Conservation (phyloP, 1,284 basidiomycete species). For the Melampsora allii-populina region DNA sequence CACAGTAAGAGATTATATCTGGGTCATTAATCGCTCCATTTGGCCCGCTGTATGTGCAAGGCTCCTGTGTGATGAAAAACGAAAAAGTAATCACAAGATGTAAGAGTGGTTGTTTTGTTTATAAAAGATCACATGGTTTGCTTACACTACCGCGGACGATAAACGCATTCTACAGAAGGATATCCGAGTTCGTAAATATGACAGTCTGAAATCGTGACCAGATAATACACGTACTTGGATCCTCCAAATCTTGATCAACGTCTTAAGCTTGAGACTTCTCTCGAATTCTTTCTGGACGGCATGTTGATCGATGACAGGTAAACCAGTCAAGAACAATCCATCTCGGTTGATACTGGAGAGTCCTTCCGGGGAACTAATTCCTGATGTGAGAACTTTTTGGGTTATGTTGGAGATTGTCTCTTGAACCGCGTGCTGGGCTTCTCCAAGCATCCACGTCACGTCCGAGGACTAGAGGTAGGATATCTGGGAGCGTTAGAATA, state of each 20-base stretch:
- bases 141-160: slow-evolving; percentile 33
- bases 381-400: slow-evolving; percentile 19
- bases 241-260: slow-evolving; percentile 38
- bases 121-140: not conserved
- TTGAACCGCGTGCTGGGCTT: slow-evolving; percentile 37
- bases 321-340: slow-evolving; percentile 34
- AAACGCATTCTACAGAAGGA: slow-evolving; percentile 25
- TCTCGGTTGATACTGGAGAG: slow-evolving; percentile 37
- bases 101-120: not conserved
- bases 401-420: slow-evolving; percentile 38
- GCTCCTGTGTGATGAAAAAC: slow-evolving; percentile 12
- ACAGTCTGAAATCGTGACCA: not conserved
- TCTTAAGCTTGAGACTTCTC: slow-evolving; percentile 37
- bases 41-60: slow-evolving; percentile 26
- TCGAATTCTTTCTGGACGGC: slow-evolving; percentile 38
- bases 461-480: slow-evolving; percentile 18
- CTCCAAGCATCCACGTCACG: slow-evolving; percentile 33
- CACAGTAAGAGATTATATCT: slow-evolving; percentile 32
- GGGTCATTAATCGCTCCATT: slow-evolving; percentile 31
- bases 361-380: slow-evolving; percentile 30
- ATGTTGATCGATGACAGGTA: slow-evolving; percentile 21
- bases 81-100: not conserved
- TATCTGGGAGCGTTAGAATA: slow-evolving; percentile 1
- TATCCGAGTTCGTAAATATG: not conserved
- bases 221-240: slow-evolving; percentile 2